These are phyloP conservation scores for Aciculosporium take DNA, from an alignment of 2,329 filamentous ascomycete genomes.

Conservation along the genomic window DNA sequence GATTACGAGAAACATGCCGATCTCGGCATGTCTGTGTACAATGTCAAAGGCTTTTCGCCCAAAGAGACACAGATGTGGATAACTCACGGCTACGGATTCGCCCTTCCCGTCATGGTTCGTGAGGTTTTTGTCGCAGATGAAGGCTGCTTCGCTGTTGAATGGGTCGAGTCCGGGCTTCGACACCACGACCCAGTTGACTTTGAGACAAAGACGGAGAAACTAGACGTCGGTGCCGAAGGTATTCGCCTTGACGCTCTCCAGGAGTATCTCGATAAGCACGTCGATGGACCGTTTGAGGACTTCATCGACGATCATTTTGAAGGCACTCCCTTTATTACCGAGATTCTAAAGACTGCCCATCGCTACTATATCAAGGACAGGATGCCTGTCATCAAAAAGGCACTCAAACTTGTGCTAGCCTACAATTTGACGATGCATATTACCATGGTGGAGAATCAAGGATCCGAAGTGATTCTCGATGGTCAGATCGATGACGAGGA, in stretches of 20 bases:
- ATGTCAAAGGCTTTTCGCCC: slow-evolving; percentile 71
- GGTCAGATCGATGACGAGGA: slow-evolving; percentile 77
- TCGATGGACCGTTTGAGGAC: slow-evolving; percentile 79
- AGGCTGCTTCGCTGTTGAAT: slow-evolving; percentile 84
- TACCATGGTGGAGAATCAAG: slow-evolving; percentile 82
- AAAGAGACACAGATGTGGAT: slow-evolving; percentile 71
- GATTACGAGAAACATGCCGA: slow-evolving; percentile 87
- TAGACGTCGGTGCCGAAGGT: slow-evolving; percentile 80
- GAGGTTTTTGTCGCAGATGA: slow-evolving; percentile 88
- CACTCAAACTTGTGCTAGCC: slow-evolving; percentile 82
- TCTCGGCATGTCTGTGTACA: slow-evolving; percentile 78
- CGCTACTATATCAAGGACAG: slow-evolving; percentile 84
- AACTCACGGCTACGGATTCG: slow-evolving; percentile 90
- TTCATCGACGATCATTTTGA: slow-evolving; percentile 96
- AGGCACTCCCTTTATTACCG: slow-evolving; percentile 85
- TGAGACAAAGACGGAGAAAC: slow-evolving; percentile 72
- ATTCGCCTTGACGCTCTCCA: slow-evolving; percentile 68
- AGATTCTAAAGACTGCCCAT: slow-evolving; percentile 91
- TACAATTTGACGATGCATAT: slow-evolving; percentile 94
- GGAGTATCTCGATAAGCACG: slow-evolving; percentile 89
- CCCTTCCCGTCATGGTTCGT: slow-evolving; percentile 80
- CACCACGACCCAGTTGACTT: slow-evolving; percentile 64
- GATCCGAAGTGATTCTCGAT: slow-evolving; percentile 60
- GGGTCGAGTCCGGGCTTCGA: slow-evolving; percentile 65
- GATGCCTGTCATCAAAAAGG: slow-evolving; percentile 82